Conservation (phyloP, 176 grass and related monocot genomes). For the Cenchrus americanus region DNA sequence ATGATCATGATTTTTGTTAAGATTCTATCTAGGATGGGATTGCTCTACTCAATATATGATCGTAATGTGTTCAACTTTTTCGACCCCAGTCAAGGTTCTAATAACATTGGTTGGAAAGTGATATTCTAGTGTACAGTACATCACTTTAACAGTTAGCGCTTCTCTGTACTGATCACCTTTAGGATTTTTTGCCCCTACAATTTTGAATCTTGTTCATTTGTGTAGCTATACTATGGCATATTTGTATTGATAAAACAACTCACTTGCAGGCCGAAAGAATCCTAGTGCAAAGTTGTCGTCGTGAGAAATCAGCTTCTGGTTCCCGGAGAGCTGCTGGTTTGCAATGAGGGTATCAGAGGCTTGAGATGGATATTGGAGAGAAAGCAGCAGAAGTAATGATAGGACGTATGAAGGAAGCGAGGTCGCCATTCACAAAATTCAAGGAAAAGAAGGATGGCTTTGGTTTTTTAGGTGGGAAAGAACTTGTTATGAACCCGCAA, state of each 20-base stretch:
- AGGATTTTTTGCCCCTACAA: neutral
- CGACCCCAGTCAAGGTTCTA: neutral
- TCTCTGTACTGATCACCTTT: neutral
- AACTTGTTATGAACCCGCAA: neutral
- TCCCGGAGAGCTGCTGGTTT: conserved; percentile 3
- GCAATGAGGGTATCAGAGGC: conserved; percentile 2
- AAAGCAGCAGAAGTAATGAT: neutral
- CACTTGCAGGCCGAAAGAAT: conserved; percentile 42
- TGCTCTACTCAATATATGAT: neutral
- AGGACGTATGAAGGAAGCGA: neutral
- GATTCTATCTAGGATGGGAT: neutral
- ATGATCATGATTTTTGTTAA: neutral
- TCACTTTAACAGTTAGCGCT: neutral
- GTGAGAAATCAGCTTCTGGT: conserved; percentile 39
- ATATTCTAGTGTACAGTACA: neutral
- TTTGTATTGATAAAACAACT: neutral
- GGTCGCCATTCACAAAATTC: neutral
- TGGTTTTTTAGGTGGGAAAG: neutral
- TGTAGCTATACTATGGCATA: neutral
- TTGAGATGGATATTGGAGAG: neutral
- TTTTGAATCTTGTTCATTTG: neutral
- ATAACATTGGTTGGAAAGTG: neutral
- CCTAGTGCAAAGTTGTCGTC: conserved; percentile 29
- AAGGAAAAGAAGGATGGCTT: neutral
- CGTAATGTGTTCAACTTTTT: neutral